Evolutionary conservation across 2,329 filamentous ascomycete species (phyloP).

Genomic region (Emergomyces pasteurianus): DNA sequence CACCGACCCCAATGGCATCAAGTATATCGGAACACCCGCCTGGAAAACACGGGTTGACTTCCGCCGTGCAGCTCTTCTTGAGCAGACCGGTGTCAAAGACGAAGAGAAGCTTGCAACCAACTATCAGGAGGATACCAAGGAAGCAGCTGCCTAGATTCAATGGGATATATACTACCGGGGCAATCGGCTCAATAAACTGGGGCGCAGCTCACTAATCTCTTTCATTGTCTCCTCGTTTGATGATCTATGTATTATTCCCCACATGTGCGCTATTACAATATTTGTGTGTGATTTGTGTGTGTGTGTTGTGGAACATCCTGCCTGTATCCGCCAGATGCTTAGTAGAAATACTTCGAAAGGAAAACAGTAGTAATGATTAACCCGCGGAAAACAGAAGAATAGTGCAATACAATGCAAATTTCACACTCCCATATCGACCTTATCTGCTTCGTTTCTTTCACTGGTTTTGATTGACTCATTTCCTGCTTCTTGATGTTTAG

Average conservation of each 20-base stretch:
- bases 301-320: neutral
- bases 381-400: neutral
- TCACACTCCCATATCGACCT: neutral
- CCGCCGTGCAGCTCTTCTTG: conserved; percentile 18
- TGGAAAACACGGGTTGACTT: conserved; percentile 27
- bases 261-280: neutral
- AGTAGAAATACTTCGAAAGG: neutral
- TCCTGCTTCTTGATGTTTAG: too few species aligned
- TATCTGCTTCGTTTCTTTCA: too few species aligned
- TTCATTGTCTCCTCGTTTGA: neutral
- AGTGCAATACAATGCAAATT: neutral
- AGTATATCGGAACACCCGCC: conserved; percentile 26
- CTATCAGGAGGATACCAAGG: neutral
- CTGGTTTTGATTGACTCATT: too few species aligned
- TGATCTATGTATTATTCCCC: neutral
- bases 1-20: conserved; percentile 24
- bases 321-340: neutral
- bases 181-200: neutral
- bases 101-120: conserved; percentile 7
- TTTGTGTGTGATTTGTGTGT: too few species aligned
- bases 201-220: neutral
- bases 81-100: conserved; percentile 19
- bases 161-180: neutral
- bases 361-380: too few species aligned
- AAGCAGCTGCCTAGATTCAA: neutral